A percentile compares a stretch with the other conserved stretches of the same genome.
Evolutionary conservation across 179 eudicot genomes (phyloP).

Genomic region (Actinidia arguta): DNA sequence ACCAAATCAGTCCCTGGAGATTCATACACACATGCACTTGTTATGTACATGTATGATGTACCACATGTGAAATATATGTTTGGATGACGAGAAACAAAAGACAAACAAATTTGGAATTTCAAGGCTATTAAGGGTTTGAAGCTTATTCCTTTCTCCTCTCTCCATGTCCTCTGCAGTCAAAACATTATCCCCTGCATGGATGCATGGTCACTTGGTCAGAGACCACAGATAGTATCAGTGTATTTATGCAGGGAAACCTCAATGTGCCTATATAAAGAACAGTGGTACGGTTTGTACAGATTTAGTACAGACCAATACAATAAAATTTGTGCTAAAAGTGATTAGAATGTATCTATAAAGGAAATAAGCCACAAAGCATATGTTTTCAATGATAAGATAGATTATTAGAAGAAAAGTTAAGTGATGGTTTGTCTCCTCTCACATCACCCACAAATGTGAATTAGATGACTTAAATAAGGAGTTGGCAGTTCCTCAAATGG

Average conservation of each 20-base stretch:
- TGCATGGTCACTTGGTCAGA: constrained; percentile 8
- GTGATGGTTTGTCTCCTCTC: background rate
- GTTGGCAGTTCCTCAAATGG: too few relatives aligned
- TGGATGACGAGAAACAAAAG: background rate
- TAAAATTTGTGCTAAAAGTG: background rate
- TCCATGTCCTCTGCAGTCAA: constrained; percentile 13
- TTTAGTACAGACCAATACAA: background rate
- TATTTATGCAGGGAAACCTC: background rate
- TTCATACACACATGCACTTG: too few relatives aligned
- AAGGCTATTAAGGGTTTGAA: background rate
- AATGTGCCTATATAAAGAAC: background rate
- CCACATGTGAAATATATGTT: background rate
- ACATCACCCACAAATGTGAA: background rate
- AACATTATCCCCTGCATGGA: constrained; percentile 17
- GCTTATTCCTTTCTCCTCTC: background rate
- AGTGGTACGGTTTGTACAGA: constrained; percentile 19
- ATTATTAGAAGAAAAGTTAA: background rate
- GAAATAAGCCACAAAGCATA: background rate
- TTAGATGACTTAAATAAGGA: background rate
- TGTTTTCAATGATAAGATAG: background rate
- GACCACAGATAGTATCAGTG: constrained; percentile 6
- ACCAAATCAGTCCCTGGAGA: too few relatives aligned
- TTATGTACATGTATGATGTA: too few relatives aligned
- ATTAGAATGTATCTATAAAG: background rate
- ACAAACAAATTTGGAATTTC: background rate